Percentiles rank a stretch among this genome's conserved stretches.
phyloP scores from a whole-genome alignment of 306 rosid species.

The Lathyrus aphaca region DNA sequence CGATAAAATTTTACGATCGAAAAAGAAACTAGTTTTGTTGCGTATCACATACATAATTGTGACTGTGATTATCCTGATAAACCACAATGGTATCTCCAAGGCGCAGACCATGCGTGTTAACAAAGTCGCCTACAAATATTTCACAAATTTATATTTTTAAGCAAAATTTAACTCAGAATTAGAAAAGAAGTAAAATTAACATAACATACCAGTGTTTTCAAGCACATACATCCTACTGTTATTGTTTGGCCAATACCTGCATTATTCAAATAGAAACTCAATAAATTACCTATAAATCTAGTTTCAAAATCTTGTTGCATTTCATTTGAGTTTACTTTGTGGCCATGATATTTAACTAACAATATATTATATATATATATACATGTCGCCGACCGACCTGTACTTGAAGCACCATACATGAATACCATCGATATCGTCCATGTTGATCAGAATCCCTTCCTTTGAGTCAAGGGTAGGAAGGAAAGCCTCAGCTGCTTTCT shows the following conservation, averaged over 20 bases:
- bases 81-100: constrained; percentile 79
- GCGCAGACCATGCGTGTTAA: constrained; percentile 66
- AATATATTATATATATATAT: neutral
- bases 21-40: neutral
- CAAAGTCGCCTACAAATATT: constrained; percentile 75
- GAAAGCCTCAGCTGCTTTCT: constrained; percentile 91
- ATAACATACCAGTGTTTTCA: constrained; percentile 88
- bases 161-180: neutral
- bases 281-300: neutral
- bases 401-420: constrained; percentile 94
- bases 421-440: constrained; percentile 88
- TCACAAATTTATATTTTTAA: neutral
- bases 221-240: constrained; percentile 98
- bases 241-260: constrained; percentile 97
- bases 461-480: constrained; percentile 85
- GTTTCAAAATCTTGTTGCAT: neutral
- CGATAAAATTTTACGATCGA: neutral
- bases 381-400: constrained; percentile 72
- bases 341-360: neutral
- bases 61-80: constrained; percentile 62
- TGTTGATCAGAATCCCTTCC: constrained; percentile 75
- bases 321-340: constrained; percentile 7
- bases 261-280: constrained; percentile 20
- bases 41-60: constrained; percentile 59
- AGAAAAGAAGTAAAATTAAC: neutral